Conservation (phyloP, 2,329 filamentous ascomycete genomes). For the Monosporascus sp. region DNA sequence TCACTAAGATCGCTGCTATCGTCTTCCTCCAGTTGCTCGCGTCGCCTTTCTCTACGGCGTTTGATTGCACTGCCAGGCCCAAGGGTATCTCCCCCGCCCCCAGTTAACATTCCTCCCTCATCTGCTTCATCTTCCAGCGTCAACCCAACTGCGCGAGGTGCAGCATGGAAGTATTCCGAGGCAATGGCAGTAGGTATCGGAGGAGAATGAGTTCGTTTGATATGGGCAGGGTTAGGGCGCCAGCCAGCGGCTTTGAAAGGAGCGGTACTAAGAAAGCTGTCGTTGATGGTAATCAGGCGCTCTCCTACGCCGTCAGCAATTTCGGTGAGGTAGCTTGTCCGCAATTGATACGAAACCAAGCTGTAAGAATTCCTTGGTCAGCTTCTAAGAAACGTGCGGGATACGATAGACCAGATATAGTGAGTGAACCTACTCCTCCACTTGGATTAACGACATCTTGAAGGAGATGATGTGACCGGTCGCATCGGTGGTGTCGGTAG, state of each 20-base stretch:
- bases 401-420: background rate
- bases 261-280: slow-evolving; percentile 71
- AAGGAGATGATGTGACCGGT: slow-evolving; percentile 2
- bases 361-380: slow-evolving; percentile 35
- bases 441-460: slow-evolving; percentile 24
- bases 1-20: slow-evolving; percentile 83
- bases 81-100: slow-evolving; percentile 61
- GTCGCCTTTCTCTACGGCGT: slow-evolving; percentile 53
- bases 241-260: slow-evolving; percentile 81
- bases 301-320: slow-evolving; percentile 82
- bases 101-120: slow-evolving; percentile 67
- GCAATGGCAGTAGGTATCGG: slow-evolving; percentile 79
- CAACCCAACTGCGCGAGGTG: slow-evolving; percentile 57
- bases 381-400: slow-evolving; percentile 1
- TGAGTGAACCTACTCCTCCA: slow-evolving; percentile 22
- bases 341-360: slow-evolving; percentile 77
- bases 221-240: slow-evolving; percentile 66
- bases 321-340: slow-evolving; percentile 72
- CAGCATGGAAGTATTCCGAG: slow-evolving; percentile 74
- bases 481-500: background rate
- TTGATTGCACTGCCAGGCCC: slow-evolving; percentile 63
- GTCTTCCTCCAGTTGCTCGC: slow-evolving; percentile 76
- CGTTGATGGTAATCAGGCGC: slow-evolving; percentile 75
- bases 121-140: slow-evolving; percentile 67
- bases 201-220: slow-evolving; percentile 79